Conservation (phyloP, 805 yeast genomes). For the Soucietia sequanensis region DNA sequence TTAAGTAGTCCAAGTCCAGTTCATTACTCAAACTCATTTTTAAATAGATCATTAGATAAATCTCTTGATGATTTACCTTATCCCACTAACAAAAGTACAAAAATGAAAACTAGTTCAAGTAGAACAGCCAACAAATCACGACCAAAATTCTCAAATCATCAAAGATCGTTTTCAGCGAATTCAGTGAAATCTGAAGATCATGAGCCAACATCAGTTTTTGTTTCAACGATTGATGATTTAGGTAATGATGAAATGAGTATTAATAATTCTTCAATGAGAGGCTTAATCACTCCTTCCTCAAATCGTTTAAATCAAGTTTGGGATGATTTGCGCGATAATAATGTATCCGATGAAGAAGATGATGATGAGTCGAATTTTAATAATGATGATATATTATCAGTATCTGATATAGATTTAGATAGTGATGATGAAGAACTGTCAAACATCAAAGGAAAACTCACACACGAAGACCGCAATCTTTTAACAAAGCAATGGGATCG, state of each 20-base stretch:
- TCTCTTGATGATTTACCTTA: constrained; percentile 1
- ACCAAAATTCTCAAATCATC: too few relatives aligned
- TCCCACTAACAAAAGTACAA: not conserved
- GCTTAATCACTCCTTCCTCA: too few relatives aligned
- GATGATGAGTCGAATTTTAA: not conserved
- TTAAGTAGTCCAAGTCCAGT: not conserved
- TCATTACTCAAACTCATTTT: constrained; percentile 1
- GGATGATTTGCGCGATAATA: constrained; percentile 12
- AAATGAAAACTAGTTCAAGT: not conserved
- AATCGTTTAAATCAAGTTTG: constrained; percentile 10
- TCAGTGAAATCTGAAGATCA: constrained; percentile 22
- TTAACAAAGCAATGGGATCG: constrained; percentile 31
- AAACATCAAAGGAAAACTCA: too few relatives aligned
- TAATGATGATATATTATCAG: too few relatives aligned
- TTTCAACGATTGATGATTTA: constrained; percentile 25
- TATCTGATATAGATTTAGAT: constrained; percentile 5
- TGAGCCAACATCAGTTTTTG: constrained; percentile 21
- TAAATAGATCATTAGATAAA: constrained; percentile 1
- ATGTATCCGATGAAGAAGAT: not conserved
- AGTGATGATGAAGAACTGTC: constrained; percentile 8
- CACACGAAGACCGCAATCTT: constrained; percentile 1
- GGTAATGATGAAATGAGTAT: constrained; percentile 5
- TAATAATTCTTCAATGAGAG: not conserved
- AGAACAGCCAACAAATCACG: not conserved
- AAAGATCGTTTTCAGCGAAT: not conserved